These are phyloP conservation scores for Ashbya aceris DNA, from an alignment of 1,139 yeast species.

Conservation along the genomic window DNA sequence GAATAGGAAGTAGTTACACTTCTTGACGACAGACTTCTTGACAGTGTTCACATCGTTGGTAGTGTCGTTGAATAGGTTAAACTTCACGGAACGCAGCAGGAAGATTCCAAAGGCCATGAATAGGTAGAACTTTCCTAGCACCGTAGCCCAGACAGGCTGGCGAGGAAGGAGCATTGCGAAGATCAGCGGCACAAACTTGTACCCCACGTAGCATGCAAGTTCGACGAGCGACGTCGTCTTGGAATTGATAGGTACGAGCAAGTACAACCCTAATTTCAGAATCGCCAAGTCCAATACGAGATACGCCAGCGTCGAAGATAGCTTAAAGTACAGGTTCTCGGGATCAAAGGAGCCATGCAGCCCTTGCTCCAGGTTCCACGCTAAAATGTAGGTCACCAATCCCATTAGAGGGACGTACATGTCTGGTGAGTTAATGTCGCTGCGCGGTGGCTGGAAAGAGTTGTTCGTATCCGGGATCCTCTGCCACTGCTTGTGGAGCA, in stretches of 20 bases:
- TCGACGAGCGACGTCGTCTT: conserved; percentile 53
- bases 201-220: conserved; percentile 82
- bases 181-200: conserved; percentile 80
- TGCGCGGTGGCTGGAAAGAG: conserved; percentile 26
- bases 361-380: conserved; percentile 83
- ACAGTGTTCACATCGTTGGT: conserved; percentile 44
- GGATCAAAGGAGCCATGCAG: conserved; percentile 89
- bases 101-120: conserved; percentile 55
- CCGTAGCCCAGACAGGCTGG: conserved; percentile 30
- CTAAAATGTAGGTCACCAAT: conserved; percentile 73
- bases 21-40: conserved; percentile 62
- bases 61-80: conserved; percentile 58
- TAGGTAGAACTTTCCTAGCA: conserved; percentile 37
- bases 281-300: conserved; percentile 59
- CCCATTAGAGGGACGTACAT: conserved; percentile 94
- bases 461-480: conserved; percentile 41
- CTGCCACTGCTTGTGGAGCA: conserved; percentile 73
- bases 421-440: conserved; percentile 90
- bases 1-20: conserved; percentile 79
- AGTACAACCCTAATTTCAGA: conserved; percentile 54
- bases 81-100: conserved; percentile 75
- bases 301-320: conserved; percentile 86
- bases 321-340: conserved; percentile 77
- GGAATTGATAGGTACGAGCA: conserved; percentile 35
- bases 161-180: conserved; percentile 43